Percentiles rank a stretch among this genome's conserved stretches.
Conservation (phyloP, 73 alveolate genomes). For the Tetrahymena elliotti region DNA sequence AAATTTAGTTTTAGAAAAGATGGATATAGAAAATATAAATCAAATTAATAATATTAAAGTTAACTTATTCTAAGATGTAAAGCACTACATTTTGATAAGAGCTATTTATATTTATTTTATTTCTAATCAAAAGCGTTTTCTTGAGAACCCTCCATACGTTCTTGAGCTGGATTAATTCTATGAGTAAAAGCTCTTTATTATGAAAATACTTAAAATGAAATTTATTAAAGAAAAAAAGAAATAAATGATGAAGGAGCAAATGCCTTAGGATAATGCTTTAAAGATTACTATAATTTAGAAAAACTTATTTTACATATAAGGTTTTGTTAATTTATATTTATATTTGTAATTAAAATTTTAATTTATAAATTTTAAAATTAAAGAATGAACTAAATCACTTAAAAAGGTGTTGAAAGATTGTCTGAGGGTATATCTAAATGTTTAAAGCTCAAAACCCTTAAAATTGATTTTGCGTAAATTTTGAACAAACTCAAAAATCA, state of each 20-base stretch:
- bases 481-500: no score
- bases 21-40: background rate
- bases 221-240: background rate
- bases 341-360: background rate
- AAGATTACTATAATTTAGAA: background rate
- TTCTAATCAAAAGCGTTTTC: background rate
- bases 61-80: background rate
- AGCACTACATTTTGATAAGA: background rate
- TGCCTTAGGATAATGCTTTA: background rate
- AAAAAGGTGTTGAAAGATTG: background rate
- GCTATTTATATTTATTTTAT: background rate
- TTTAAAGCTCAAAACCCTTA: background rate
- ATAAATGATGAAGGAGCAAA: background rate
- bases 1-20: background rate
- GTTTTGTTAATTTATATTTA: background rate
- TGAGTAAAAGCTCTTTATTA: background rate
- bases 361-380: no score
- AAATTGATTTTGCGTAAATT: background rate
- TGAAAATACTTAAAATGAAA: background rate
- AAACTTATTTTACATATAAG: background rate
- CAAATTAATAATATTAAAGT: background rate
- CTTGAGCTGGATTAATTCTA: background rate
- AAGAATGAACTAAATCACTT: background rate
- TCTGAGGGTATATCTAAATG: background rate
- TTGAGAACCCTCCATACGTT: background rate